These are phyloP conservation scores for Fusarium dlaminii DNA, from an alignment of 2,329 filamentous ascomycete species.

Conservation along the genomic window DNA sequence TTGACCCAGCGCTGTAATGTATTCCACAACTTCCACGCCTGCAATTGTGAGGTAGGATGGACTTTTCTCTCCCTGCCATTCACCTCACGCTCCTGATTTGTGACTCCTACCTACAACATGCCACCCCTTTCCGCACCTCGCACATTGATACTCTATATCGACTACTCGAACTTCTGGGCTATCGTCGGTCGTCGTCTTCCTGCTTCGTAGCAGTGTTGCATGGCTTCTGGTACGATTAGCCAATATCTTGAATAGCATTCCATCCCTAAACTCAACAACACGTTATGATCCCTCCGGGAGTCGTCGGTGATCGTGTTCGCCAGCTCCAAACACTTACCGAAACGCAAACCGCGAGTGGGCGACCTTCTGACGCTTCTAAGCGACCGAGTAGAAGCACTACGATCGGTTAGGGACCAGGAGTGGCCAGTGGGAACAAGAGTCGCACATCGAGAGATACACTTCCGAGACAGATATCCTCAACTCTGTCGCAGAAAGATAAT, in stretches of 20 bases:
- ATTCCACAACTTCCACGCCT: constrained; percentile 12
- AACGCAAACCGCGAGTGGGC: constrained; percentile 6
- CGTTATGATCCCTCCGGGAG: constrained; percentile 38
- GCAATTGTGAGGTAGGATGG: not conserved
- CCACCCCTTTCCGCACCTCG: constrained; percentile 4
- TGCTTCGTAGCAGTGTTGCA: constrained; percentile 24
- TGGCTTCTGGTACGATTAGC: constrained; percentile 2
- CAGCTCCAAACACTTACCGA: constrained; percentile 40
- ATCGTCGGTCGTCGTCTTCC: not conserved
- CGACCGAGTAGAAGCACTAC: constrained; percentile 39
- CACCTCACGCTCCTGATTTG: not conserved
- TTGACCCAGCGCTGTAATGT: not conserved
- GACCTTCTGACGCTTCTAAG: constrained; percentile 14
- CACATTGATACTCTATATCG: constrained; percentile 11
- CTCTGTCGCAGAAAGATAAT: constrained; percentile 18
- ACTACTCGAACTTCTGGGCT: constrained; percentile 8
- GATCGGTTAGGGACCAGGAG: constrained; percentile 44
- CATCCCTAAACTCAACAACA: constrained; percentile 12
- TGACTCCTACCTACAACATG: constrained; percentile 14
- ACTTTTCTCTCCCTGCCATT: not conserved
- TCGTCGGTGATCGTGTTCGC: constrained; percentile 44
- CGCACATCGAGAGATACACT: constrained; percentile 41
- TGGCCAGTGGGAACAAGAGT: constrained; percentile 37
- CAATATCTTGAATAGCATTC: not conserved
- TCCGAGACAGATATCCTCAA: constrained; percentile 31